Percentiles rank a stretch among this genome's conserved stretches.
phyloP scores from a whole-genome alignment of 768 basidiomycete species.

The Termitomyces bulborhizus region DNA sequence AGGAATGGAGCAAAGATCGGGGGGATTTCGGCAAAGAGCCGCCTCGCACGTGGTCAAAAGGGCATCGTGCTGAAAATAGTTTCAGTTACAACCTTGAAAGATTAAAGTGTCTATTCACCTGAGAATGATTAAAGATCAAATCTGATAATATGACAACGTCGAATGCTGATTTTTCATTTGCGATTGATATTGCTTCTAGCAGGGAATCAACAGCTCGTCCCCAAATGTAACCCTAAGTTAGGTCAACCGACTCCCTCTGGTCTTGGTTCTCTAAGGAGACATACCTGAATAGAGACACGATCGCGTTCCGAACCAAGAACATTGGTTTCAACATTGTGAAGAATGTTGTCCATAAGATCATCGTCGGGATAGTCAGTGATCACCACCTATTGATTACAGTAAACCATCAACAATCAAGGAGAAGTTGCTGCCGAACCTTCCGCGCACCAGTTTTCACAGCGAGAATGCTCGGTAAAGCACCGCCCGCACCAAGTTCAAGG shows the following conservation, averaged over 20 bases:
- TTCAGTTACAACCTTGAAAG: not conserved
- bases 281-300: conserved; percentile 23
- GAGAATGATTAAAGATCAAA: conserved; percentile 92
- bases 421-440: conserved; percentile 37
- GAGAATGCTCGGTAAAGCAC: conserved; percentile 81
- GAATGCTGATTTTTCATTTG: conserved; percentile 32
- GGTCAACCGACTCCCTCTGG: not conserved
- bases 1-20: conserved; percentile 5
- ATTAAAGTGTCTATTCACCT: conserved; percentile 38
- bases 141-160: conserved; percentile 88
- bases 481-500: conserved; percentile 92
- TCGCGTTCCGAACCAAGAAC: conserved; percentile 31
- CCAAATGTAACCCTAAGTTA: conserved; percentile 77
- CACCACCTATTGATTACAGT: conserved; percentile 46
- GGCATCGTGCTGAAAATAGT: conserved; percentile 60
- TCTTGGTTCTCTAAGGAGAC: not conserved
- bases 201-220: conserved; percentile 50
- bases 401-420: not conserved
- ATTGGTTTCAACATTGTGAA: conserved; percentile 61
- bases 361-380: conserved; percentile 92
- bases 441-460: conserved; percentile 63
- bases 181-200: conserved; percentile 22
- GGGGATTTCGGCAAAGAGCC: conserved; percentile 20
- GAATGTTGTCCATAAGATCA: conserved; percentile 68
- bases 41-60: conserved; percentile 68